Conservation (phyloP, 2,329 filamentous ascomycete species). For the Aspergillus japonicus region DNA sequence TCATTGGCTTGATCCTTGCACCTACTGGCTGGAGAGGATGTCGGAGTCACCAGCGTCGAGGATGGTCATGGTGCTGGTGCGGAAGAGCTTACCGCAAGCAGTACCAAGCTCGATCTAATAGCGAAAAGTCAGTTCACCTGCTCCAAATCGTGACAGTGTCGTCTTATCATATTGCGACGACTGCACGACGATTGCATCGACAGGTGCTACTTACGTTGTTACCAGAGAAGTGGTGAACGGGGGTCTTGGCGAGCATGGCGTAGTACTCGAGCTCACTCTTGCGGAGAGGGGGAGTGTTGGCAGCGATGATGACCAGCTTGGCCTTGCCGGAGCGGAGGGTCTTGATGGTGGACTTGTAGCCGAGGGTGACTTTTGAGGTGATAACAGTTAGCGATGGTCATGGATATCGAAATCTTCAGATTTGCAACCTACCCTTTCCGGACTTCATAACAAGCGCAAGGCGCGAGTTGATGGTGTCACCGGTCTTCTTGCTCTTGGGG, state of each 20-base stretch:
- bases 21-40: slow-evolving; percentile 65
- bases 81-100: slow-evolving; percentile 98
- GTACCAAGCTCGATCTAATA: slow-evolving; percentile 95
- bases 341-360: slow-evolving; percentile 90
- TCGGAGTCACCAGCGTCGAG: slow-evolving; percentile 98
- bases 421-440: slow-evolving; percentile 38
- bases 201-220: slow-evolving; percentile 82
- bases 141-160: slow-evolving; percentile 19
- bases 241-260: slow-evolving; percentile 87
- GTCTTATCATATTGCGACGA: background rate
- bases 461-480: slow-evolving; percentile 73
- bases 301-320: slow-evolving; percentile 94
- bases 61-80: slow-evolving; percentile 95
- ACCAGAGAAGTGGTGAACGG: slow-evolving; percentile 95
- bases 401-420: background rate
- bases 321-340: slow-evolving; percentile 91
- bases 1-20: slow-evolving; percentile 14
- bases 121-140: slow-evolving; percentile 57
- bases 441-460: slow-evolving; percentile 68
- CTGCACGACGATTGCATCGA: background rate
- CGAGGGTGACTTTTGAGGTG: slow-evolving; percentile 66
- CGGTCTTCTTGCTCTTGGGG: slow-evolving; percentile 71
- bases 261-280: slow-evolving; percentile 97
- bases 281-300: slow-evolving; percentile 95
- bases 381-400: slow-evolving; percentile 11